phyloP scores from a whole-genome alignment of 2,329 filamentous ascomycete species.

The Fusarium sp. region DNA sequence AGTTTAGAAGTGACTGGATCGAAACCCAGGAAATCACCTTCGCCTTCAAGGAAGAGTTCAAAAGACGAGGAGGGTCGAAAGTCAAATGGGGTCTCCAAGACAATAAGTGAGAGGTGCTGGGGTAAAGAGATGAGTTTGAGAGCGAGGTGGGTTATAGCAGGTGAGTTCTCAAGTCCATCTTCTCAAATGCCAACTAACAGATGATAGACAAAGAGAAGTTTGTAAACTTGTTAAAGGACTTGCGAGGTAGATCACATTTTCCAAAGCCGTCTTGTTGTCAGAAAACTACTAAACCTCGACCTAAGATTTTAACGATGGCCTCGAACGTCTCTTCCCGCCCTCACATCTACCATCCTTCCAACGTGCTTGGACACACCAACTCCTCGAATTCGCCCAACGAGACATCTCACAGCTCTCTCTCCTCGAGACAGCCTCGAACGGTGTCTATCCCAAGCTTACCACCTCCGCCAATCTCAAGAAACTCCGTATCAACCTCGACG shows the following conservation, averaged over 20 bases:
- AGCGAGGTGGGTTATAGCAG: conserved; percentile 58
- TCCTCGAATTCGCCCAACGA: conserved; percentile 57
- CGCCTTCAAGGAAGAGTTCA: conserved; percentile 39
- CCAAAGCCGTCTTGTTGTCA: background rate
- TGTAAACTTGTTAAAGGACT: conserved; percentile 51
- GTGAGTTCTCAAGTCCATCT: conserved; percentile 36
- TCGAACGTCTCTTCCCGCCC: conserved; percentile 59
- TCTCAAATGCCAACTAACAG: background rate
- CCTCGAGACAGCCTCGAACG: conserved; percentile 55
- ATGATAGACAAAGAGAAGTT: conserved; percentile 58
- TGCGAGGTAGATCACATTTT: conserved; percentile 49
- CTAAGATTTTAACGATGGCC: conserved; percentile 59
- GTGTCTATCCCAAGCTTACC: conserved; percentile 56
- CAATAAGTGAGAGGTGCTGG: conserved; percentile 46
- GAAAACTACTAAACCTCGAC: background rate
- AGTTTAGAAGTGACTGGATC: conserved; percentile 21
- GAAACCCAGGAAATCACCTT: conserved; percentile 30
- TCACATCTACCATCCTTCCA: conserved; percentile 55
- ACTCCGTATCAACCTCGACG: conserved; percentile 59
- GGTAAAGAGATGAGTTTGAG: conserved; percentile 50
- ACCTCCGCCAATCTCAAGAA: conserved; percentile 58
- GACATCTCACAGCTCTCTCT: conserved; percentile 55
- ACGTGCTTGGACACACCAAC: conserved; percentile 59
- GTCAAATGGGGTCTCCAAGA: conserved; percentile 30
- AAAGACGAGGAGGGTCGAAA: conserved; percentile 39